Evolutionary conservation across 2,329 filamentous ascomycete species (phyloP), one percentile per base, ranked within the genome.

Genomic region (Xylaria arbuscula): DNA sequence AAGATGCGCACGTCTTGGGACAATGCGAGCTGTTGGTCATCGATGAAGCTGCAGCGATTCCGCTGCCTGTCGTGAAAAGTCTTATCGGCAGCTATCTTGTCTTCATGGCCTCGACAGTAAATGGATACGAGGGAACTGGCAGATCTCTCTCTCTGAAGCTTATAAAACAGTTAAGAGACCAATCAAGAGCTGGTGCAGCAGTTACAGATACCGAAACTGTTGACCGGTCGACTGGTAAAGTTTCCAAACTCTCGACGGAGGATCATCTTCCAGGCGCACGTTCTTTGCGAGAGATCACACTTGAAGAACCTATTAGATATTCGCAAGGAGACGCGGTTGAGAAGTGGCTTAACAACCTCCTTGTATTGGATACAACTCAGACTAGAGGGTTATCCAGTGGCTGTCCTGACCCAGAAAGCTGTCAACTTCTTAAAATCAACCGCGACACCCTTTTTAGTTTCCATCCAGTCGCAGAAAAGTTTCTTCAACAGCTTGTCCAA

Each of bases 81-180:
- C 86, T 99, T 48, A 94, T 99, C 89, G 96, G 96, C 0, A 95
- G 95, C 15, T 99, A 99, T 80, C 85, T 99, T 45, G 94, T 98
- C 9, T 99, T 99, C 81, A 98, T 99, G 96, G 94, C 97, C 0
- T 99, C 96, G 0, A 99, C 96, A 1, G 98, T 99, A 83, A 98
- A 98, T 78, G 96, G 96, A 67, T 99, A 99, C 79, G 96, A 99
- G 83, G 96, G 96, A 65, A 99, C 96, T 7, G 96, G 96, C 48
- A 90, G 96, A 66, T 98, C 96, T 0, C 86, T 99, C 6, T 98
- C 96, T 0, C 84, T 99, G 62, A 99, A 99, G 83, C 86, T 99
- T 72, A 98, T 99, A 72, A 97, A 98, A 79, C 95, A 99, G 81
- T 88, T 99, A 28, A 91, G 96, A 67, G 95, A 99, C 76, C 94